Base-by-base conservation (phyloP, 2,329 filamentous ascomycete genomes). In the Diaporthe ilicicola region DNA sequence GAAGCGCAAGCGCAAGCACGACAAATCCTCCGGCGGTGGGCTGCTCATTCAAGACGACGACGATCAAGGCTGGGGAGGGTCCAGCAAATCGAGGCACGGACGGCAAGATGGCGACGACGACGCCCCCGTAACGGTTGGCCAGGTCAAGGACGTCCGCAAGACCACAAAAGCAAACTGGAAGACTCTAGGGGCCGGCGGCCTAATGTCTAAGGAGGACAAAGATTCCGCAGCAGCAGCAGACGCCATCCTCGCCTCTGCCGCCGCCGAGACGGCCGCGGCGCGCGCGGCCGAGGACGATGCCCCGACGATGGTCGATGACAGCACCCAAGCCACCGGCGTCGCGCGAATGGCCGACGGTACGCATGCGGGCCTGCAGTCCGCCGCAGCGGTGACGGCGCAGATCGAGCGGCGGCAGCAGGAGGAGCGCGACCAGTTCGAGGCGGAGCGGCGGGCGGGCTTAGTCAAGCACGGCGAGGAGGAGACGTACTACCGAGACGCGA, bases 401-500 rank as follows among this genome's bases (percentile, higher is more conserved):
- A 84, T 92, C 6, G 85, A 88, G 75, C 88, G 89, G 77, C 90
- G 93, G 19, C 78, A 77, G 10, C 72, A 75, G 56, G 74, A 79
- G 70, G 79, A 80, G 72, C 76, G 76, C 9, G 75, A 74, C 29
- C 79, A 80, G 71, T 78, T 81, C 42, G 80, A 79, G 55, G 70
- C 67, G 8, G 73, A 78, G 65, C 70, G 74, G 39, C 76, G 75
- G 48, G 53, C 80, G 81, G n/a, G 82, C 82, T 17, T 83, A 55
- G 50, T 39, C 69, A 54, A 73, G 71, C 24, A 85, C 29, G 88
- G 87, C 76, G 42, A 85, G 82, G 70, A 83, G 79, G 94, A 98
- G 82, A 97, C 95, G 0, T 94, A 98, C 29, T 98, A 98, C 80
- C 93, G 96, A 76, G 96, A 99, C 82, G 96, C 97, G 13, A 96